Evolutionary conservation across 371 early-diverging fungal genomes (phyloP), one percentile per base, ranked within the genome.

Genomic region (Mortierella sp.): DNA sequence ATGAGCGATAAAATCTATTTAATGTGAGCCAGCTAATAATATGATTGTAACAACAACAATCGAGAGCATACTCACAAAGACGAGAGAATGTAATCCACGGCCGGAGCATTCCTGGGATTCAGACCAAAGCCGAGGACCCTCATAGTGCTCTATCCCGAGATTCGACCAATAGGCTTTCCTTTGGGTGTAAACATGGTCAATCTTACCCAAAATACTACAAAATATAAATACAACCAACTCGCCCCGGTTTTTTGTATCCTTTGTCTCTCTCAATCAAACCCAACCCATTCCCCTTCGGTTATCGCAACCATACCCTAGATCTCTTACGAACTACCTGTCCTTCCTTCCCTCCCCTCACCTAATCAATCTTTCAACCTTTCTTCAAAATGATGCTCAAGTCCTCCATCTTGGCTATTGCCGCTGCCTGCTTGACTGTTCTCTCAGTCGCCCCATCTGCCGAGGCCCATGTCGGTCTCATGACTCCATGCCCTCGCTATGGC

Each of bases 401-500:
- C 40, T 61, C 62, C 30, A 51, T 66, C 45, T 30, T 61, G 22
- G 62, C 64, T 49, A 28, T 59, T 54, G 68, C 59, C 32, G 64
- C 52, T 64, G 68, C 73, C n/a, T 67, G 68, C 68, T 37, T 68
- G 43, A 37, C 74, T 58, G n/a, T 62, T 35, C 74, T 68, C 60
- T 37, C 67, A 28, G 60, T 24, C 43, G 30, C 66, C 14, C 66
- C 68, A 22, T 30, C 66, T 14, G 63, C 68, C 16, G 64, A 78
- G 57, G 78, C 78, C 52, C 78, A 78, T 49, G 66, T 66, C 28
- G 66, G 62, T 37, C 72, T 81, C n/a, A 37, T 24, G 26, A 40
- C 22, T 32, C 81, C 81, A 9, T 81, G 81, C 68, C 64, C 70
- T 28, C 81, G 81, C 49, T 64, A 71, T 35, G 62, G 66, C 37